phyloP scores from a whole-genome alignment of 2,329 filamentous ascomycete genomes.

The Pseudovirgaria hyperparasitica region DNA sequence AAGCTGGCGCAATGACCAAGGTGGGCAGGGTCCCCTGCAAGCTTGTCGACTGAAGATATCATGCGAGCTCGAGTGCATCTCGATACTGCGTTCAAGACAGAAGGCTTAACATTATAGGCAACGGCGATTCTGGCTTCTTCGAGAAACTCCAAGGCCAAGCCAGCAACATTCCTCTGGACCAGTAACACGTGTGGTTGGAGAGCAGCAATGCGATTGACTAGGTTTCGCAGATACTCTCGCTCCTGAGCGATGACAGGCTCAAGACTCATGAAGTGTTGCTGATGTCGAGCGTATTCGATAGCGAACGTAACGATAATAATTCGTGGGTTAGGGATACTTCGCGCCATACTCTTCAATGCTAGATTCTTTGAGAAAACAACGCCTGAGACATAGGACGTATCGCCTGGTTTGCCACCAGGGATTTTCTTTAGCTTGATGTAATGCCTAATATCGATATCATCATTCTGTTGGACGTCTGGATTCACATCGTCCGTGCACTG shows the following conservation, averaged over 20 bases:
- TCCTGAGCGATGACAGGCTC: conserved; percentile 96
- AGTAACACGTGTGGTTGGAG: conserved; percentile 74
- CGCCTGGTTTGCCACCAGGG: conserved; percentile 73
- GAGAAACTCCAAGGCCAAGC: conserved; percentile 76
- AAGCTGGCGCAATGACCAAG: conserved; percentile 76
- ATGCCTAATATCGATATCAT: conserved; percentile 93
- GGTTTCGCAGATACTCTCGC: conserved; percentile 79
- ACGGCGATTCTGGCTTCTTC: conserved; percentile 84
- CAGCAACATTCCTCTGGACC: conserved; percentile 87
- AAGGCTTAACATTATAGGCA: conserved; percentile 91
- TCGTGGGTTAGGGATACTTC: conserved; percentile 69
- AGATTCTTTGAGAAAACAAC: conserved; percentile 97
- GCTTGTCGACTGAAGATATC: conserved; percentile 89
- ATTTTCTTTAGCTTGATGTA: conserved; percentile 98
- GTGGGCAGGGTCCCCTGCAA: conserved; percentile 61
- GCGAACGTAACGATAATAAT: conserved; percentile 91
- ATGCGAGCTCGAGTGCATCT: conserved; percentile 84
- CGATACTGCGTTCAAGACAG: conserved; percentile 88
- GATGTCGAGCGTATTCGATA: conserved; percentile 88
- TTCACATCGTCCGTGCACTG: conserved; percentile 90
- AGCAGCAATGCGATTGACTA: conserved; percentile 83
- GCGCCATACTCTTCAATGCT: conserved; percentile 89
- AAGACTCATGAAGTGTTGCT: conserved; percentile 93
- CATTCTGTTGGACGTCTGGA: conserved; percentile 77
- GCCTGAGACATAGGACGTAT: conserved; percentile 93